Evolutionary conservation across 768 basidiomycete genomes (phyloP).

Genomic region (Rhodotorula kratochvilovae): DNA sequence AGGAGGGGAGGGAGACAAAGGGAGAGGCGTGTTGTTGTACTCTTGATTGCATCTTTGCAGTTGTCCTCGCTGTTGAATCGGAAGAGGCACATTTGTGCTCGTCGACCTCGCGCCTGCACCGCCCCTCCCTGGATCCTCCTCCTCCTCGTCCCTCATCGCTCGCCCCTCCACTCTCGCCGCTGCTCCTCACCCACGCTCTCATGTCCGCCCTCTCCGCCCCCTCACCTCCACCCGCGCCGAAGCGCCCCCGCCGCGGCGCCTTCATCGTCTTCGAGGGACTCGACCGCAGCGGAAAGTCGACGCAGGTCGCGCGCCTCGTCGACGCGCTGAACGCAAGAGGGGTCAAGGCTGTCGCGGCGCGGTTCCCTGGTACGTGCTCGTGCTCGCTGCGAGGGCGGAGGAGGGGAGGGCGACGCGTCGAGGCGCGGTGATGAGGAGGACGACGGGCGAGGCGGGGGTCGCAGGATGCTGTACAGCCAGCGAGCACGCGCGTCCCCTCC

Average conservation of each 20-base stretch:
- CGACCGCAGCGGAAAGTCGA: conserved; percentile 92
- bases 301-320: conserved; percentile 66
- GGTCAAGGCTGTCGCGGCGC: conserved; percentile 59
- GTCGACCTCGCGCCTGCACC: too few species aligned
- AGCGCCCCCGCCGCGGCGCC: conserved; percentile 54
- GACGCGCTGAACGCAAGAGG: conserved; percentile 52
- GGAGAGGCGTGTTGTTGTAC: too few species aligned
- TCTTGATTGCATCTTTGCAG: neutral
- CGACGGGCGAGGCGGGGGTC: too few species aligned
- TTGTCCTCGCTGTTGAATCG: too few species aligned
- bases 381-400: neutral
- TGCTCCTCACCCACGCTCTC: too few species aligned
- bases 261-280: conserved; percentile 94
- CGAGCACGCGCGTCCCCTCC: too few species aligned
- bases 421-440: conserved; percentile 35
- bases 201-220: too few species aligned
- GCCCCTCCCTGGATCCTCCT: too few species aligned
- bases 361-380: conserved; percentile 73
- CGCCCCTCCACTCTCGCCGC: neutral
- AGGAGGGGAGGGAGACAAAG: too few species aligned
- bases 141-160: neutral
- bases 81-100: too few species aligned
- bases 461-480: too few species aligned
- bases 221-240: too few species aligned
- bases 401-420: neutral